Conservation (phyloP, 192 early-diverging fungal species). For the Endogone sp. region DNA sequence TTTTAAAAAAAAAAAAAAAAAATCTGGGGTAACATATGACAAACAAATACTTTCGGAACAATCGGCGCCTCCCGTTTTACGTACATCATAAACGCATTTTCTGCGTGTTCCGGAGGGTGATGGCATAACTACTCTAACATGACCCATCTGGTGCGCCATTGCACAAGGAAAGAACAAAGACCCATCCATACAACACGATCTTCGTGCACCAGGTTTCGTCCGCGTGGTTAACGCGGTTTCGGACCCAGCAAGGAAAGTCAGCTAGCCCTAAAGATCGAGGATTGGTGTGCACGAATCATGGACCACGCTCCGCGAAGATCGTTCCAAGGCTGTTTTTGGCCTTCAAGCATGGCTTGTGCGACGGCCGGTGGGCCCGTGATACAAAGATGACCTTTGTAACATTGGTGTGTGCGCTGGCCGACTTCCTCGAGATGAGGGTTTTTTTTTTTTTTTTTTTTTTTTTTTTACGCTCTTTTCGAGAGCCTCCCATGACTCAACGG, state of each 20-base stretch:
- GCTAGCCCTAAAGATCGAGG: background rate
- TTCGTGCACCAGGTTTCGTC: background rate
- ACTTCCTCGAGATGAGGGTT: background rate
- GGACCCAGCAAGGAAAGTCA: background rate
- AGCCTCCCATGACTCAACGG: background rate
- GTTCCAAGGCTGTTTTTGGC: background rate
- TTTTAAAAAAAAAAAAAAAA: too few relatives aligned
- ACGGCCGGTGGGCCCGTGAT: background rate
- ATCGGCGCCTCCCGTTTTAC: too few relatives aligned
- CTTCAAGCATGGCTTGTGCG: background rate
- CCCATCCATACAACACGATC: background rate
- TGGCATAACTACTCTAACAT: background rate
- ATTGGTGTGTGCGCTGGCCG: background rate
- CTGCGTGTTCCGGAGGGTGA: background rate
- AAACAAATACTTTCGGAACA: too few relatives aligned
- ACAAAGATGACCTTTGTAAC: background rate
- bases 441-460: too few relatives aligned
- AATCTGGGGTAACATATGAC: too few relatives aligned
- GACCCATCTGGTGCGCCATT: background rate
- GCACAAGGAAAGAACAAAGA: background rate
- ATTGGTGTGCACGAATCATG: background rate
- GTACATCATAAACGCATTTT: too few relatives aligned
- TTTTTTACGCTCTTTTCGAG: too few relatives aligned
- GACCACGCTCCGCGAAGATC: background rate
- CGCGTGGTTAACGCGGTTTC: background rate